phyloP scores from a whole-genome alignment of 1,284 basidiomycete genomes.

The Tremellales sp. region DNA sequence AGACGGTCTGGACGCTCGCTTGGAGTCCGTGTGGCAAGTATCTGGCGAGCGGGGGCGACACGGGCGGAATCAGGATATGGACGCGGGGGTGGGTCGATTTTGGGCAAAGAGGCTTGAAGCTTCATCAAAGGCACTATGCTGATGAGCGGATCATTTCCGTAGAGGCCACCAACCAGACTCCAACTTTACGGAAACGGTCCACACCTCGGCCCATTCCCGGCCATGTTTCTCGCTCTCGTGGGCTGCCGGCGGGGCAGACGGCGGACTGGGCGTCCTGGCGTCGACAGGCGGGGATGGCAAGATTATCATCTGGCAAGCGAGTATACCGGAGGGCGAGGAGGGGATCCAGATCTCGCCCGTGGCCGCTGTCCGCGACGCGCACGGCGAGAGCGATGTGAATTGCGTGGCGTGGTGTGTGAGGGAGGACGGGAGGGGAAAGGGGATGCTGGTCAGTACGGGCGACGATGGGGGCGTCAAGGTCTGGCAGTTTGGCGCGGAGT shows the following conservation, averaged over 20 bases:
- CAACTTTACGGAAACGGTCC: slow-evolving; percentile 31
- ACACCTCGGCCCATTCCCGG: slow-evolving; percentile 39
- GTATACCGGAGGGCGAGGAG: slow-evolving; percentile 7
- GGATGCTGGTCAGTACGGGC: slow-evolving; percentile 54
- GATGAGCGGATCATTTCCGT: not conserved
- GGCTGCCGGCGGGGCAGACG: slow-evolving; percentile 19
- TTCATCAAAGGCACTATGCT: not conserved
- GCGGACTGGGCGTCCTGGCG: slow-evolving; percentile 51
- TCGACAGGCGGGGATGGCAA: slow-evolving; percentile 56
- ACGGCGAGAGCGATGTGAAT: slow-evolving; percentile 56
- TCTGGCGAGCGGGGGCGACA: slow-evolving; percentile 59
- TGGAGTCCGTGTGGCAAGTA: slow-evolving; percentile 74
- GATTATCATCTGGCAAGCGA: slow-evolving; percentile 54
- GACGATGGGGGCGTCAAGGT: slow-evolving; percentile 57
- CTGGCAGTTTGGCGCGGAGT: slow-evolving; percentile 46
- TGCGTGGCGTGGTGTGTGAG: slow-evolving; percentile 52
- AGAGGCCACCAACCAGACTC: slow-evolving; percentile 32
- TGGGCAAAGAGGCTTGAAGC: not conserved
- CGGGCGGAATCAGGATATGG: slow-evolving; percentile 54
- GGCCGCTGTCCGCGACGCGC: slow-evolving; percentile 36
- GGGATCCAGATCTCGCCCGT: slow-evolving; percentile 23
- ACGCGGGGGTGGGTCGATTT: slow-evolving; percentile 35
- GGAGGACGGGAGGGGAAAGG: slow-evolving; percentile 29
- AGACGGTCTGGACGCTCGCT: slow-evolving; percentile 86
- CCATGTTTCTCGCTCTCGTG: slow-evolving; percentile 42